These are phyloP conservation scores for Polyplosphaeria fusca DNA, from an alignment of 495 filamentous ascomycete species.

Conservation along the genomic window DNA sequence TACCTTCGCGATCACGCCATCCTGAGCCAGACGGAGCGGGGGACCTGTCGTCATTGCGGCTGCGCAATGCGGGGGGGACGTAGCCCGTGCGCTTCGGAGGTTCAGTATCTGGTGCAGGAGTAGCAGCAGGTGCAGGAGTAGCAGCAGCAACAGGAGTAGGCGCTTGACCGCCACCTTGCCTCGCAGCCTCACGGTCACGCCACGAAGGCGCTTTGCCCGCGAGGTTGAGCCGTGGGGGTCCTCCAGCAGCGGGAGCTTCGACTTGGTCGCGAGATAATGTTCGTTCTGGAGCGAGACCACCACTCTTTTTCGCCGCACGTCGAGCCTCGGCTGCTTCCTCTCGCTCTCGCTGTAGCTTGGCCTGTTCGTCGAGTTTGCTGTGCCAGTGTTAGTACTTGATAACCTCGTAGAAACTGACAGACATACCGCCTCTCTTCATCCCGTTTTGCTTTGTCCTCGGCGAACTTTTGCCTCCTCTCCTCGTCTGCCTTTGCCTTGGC, in stretches of 20 bases:
- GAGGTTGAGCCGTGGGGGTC: conserved; percentile 67
- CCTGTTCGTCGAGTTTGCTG: conserved; percentile 65
- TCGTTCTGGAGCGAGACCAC: conserved; percentile 39
- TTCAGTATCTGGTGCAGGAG: conserved; percentile 34
- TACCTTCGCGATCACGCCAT: conserved; percentile 34
- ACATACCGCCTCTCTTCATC: conserved; percentile 78
- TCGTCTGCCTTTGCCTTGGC: conserved; percentile 74
- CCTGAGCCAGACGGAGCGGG: conserved; percentile 20
- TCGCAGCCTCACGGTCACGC: conserved; percentile 81
- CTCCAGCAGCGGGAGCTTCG: conserved; percentile 43
- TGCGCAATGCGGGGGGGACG: conserved; percentile 41
- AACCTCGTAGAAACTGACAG: not conserved
- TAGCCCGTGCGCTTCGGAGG: conserved; percentile 25
- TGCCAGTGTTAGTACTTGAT: conserved; percentile 5
- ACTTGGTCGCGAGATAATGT: conserved; percentile 32
- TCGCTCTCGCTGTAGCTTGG: conserved; percentile 61
- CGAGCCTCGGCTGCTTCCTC: conserved; percentile 67
- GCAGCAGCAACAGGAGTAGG: conserved; percentile 24
- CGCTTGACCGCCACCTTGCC: conserved; percentile 30
- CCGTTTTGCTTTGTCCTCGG: conserved; percentile 72
- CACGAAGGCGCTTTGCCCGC: conserved; percentile 60
- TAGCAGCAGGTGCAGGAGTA: conserved; percentile 25
- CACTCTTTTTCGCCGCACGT: conserved; percentile 44
- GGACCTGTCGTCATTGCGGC: conserved; percentile 22
- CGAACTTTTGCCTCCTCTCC: conserved; percentile 58